A percentile compares a stretch with the other conserved stretches of the same genome.
Conservation (phyloP, 192 early-diverging fungal species). For the Linnemannia hyalina region DNA sequence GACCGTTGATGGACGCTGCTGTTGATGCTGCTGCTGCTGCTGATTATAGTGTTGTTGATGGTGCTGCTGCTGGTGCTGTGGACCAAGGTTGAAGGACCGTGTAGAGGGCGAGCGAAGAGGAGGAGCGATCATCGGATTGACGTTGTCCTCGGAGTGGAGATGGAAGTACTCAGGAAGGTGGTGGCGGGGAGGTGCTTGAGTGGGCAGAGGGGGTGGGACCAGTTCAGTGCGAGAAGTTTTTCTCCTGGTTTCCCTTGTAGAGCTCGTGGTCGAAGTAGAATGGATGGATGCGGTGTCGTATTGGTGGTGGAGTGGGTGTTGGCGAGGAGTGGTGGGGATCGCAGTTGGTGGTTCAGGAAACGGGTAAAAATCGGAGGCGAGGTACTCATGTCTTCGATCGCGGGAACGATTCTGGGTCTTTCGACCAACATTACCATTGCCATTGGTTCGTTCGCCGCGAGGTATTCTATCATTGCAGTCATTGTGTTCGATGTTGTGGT, state of each 20-base stretch:
- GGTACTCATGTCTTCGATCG: background rate
- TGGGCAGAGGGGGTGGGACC: constrained; percentile 35
- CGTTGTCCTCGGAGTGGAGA: constrained; percentile 16
- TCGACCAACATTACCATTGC: background rate
- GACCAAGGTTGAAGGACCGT: background rate
- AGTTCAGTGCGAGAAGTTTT: background rate
- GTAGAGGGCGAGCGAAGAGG: background rate
- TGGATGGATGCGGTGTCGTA: background rate
- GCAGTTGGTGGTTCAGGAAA: background rate
- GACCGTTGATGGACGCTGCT: background rate
- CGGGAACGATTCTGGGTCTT: background rate
- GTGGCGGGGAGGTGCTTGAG: constrained; percentile 38
- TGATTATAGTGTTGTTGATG: background rate
- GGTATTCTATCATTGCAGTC: background rate
- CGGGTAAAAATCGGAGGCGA: background rate
- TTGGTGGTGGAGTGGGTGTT: background rate
- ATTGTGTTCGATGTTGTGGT: background rate
- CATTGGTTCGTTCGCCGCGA: background rate
- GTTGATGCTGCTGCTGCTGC: background rate
- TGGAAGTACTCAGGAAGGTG: constrained; percentile 25
- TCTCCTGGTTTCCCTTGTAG: background rate
- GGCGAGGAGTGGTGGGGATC: background rate
- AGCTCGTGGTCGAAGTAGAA: background rate
- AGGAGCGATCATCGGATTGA: background rate
- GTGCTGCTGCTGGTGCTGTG: constrained; percentile 12